phyloP scores from a whole-genome alignment of 176 grass and related monocot genomes.

The Aechmea fasciata region DNA sequence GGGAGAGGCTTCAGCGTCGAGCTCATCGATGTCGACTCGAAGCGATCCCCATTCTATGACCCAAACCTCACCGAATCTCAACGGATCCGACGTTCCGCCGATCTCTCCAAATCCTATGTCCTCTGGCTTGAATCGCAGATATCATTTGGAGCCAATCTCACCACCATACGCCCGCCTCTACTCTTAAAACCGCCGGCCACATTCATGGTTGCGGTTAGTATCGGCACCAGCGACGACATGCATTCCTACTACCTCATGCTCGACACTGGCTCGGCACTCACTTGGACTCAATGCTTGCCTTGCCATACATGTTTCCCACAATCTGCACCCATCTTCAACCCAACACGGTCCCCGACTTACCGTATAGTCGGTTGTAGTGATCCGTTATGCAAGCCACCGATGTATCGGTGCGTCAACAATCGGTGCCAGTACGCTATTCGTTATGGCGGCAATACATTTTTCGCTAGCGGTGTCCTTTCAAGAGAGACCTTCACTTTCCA shows the following conservation, averaged over 20 bases:
- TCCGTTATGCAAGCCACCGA: constrained; percentile 4
- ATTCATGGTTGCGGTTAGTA: background rate
- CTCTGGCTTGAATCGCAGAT: background rate
- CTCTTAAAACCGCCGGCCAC: background rate
- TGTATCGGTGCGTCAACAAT: background rate
- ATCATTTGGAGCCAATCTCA: background rate
- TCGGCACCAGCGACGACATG: background rate
- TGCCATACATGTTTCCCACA: constrained; percentile 16
- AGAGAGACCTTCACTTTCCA: constrained; percentile 14
- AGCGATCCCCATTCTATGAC: background rate
- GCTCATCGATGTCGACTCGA: background rate
- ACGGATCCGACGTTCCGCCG: background rate
- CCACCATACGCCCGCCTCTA: background rate
- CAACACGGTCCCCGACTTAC: constrained; percentile 13
- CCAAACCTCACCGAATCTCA: background rate
- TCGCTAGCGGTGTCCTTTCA: constrained; percentile 5
- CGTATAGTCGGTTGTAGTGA: constrained; percentile 4
- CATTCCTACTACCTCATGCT: background rate
- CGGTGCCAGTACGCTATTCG: constrained; percentile 6
- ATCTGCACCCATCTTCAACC: constrained; percentile 16
- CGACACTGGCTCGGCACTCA: constrained; percentile 24
- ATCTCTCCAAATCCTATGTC: background rate
- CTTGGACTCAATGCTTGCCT: constrained; percentile 26
- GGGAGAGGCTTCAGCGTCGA: background rate
- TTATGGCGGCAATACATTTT: constrained; percentile 7